These are phyloP conservation scores for Microglena sp. DNA, from an alignment of 139 green algal species.

Conservation along the genomic window DNA sequence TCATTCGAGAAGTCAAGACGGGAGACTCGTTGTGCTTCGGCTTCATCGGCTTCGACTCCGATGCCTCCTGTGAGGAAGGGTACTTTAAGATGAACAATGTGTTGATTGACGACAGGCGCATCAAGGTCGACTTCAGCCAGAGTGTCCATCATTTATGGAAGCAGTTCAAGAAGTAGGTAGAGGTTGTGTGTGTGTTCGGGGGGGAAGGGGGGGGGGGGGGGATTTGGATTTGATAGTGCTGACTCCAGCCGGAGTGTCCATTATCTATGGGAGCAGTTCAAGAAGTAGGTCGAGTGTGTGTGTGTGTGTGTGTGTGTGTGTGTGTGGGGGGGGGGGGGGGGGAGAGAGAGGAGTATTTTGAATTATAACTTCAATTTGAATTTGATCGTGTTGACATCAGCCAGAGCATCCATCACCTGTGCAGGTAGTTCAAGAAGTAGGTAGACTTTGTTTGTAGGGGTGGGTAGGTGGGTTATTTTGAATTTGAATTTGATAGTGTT, in stretches of 20 bases:
- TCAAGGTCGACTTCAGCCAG: slow-evolving; percentile 89
- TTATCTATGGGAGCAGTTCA: slow-evolving; percentile 90
- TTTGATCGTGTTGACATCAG: slow-evolving; percentile 95
- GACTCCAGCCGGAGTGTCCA: slow-evolving; percentile 87
- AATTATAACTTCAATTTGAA: too few species aligned
- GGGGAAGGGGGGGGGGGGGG: too few species aligned
- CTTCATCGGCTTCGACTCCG: slow-evolving; percentile 65
- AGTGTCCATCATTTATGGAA: slow-evolving; percentile 88
- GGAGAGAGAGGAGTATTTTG: too few species aligned
- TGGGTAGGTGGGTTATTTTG: too few species aligned
- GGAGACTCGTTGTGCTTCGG: slow-evolving; percentile 92
- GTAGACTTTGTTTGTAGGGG: too few species aligned
- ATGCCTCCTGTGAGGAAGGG: slow-evolving; percentile 74
- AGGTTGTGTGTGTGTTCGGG: too few species aligned
- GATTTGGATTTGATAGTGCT: too few species aligned
- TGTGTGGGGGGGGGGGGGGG: too few species aligned
- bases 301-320: too few species aligned
- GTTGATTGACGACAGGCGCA: slow-evolving; percentile 88
- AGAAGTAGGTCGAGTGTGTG: slow-evolving; percentile 31
- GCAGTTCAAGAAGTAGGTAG: slow-evolving; percentile 67
- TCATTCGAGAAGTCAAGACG: slow-evolving; percentile 94
- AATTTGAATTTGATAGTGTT: too few species aligned
- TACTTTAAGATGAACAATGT: slow-evolving; percentile 99
- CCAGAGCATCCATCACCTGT: slow-evolving; percentile 89
- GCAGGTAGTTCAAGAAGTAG: slow-evolving; percentile 76